phyloP scores from a whole-genome alignment of 2,329 filamentous ascomycete species.

The Capronia epimyces region DNA sequence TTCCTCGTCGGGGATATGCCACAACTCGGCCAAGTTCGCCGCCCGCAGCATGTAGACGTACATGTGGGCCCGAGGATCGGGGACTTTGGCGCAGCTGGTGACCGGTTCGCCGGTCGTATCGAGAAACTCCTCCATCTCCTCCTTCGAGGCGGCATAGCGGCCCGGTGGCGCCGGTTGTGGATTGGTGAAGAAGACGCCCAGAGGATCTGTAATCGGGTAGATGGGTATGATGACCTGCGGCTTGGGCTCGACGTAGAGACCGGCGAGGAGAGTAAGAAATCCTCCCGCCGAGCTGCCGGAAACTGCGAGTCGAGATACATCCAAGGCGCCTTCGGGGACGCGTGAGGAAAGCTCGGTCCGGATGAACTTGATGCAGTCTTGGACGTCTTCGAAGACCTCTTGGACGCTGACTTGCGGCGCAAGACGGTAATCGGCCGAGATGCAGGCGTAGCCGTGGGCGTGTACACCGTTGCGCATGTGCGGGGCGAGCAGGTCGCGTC shows the following conservation, averaged over 20 bases:
- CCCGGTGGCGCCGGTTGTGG: constrained; percentile 1
- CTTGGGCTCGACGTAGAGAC: background rate
- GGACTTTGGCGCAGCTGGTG: background rate
- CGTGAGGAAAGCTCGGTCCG: background rate
- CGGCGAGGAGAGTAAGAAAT: background rate
- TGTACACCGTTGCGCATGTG: constrained; percentile 1
- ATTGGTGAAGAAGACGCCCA: constrained; percentile 3
- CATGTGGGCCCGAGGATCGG: background rate
- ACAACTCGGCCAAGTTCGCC: constrained; percentile 1
- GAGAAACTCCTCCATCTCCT: background rate
- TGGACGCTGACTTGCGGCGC: background rate
- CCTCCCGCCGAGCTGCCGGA: constrained; percentile 1
- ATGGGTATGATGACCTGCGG: constrained; percentile 4
- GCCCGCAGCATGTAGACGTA: constrained; percentile 2
- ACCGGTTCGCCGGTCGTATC: background rate
- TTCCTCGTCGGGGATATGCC: background rate
- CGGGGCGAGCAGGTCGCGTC: background rate
- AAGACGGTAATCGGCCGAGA: constrained; percentile 6
- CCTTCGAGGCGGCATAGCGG: background rate
- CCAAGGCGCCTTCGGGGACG: background rate
- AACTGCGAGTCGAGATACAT: constrained; percentile 1
- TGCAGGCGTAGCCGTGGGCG: background rate
- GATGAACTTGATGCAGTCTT: constrained; percentile 5
- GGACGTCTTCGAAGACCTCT: constrained; percentile 1
- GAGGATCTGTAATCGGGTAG: constrained; percentile 5